A percentile compares a stretch with the other conserved stretches of the same genome.
These are phyloP conservation scores for Globisporangium apiculatum DNA, from an alignment of 352 stramenopile species.

Conservation along the genomic window DNA sequence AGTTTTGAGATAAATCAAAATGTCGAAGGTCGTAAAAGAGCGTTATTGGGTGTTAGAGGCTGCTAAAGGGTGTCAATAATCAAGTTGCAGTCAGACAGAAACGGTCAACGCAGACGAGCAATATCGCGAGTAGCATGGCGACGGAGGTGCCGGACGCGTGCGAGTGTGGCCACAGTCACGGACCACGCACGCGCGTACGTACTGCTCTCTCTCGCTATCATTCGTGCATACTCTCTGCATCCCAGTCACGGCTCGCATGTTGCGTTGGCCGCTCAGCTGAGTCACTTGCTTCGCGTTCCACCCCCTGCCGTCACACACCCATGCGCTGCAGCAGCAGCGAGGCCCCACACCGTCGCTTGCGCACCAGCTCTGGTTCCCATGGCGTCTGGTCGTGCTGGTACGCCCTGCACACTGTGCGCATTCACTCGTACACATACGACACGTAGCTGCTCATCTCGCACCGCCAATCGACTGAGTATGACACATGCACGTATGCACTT, in stretches of 20 bases:
- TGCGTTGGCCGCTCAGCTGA: background rate
- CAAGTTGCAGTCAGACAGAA: too few relatives aligned
- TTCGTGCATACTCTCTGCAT: background rate
- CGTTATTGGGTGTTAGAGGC: too few relatives aligned
- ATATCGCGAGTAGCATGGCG: too few relatives aligned
- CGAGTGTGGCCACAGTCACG: slow-evolving; percentile 27
- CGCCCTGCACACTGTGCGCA: too few relatives aligned
- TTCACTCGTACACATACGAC: too few relatives aligned
- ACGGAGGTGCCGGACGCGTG: slow-evolving; percentile 16
- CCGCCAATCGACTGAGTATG: too few relatives aligned
- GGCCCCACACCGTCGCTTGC: slow-evolving; percentile 27
- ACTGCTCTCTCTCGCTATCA: background rate
- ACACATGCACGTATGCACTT: too few relatives aligned
- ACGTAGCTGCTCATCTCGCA: background rate
- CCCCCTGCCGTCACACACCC: background rate
- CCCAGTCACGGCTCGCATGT: background rate
- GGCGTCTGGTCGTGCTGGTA: slow-evolving; percentile 52
- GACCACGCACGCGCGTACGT: background rate
- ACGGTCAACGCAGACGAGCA: too few relatives aligned
- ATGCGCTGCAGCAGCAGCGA: background rate
- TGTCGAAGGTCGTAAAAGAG: too few relatives aligned
- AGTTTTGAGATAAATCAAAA: too few relatives aligned
- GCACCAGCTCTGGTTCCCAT: slow-evolving; percentile 70
- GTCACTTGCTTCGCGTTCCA: background rate
- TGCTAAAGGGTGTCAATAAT: too few relatives aligned